Percentiles rank a stretch among this genome's conserved stretches.
Evolutionary conservation across 176 grass and related monocot species (phyloP).

Genomic region (Pontederia paniculata): DNA sequence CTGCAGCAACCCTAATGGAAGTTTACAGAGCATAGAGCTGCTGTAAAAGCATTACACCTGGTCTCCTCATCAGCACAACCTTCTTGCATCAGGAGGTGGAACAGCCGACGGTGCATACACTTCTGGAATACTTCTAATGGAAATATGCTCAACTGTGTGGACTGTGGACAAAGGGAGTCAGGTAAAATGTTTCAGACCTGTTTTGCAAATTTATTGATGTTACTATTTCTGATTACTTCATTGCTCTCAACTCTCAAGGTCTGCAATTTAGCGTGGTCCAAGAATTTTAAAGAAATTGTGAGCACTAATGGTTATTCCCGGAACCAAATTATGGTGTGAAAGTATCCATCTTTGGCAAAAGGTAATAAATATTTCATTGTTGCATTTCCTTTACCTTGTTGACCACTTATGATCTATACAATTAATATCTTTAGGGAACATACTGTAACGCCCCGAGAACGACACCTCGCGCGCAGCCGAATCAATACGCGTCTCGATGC

Average conservation of each 20-base stretch:
- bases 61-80: conserved; percentile 89
- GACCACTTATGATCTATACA: too few species aligned
- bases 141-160: conserved; percentile 69
- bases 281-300: conserved; percentile 87
- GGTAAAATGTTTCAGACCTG: conserved; percentile 30
- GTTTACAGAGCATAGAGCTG: conserved; percentile 85
- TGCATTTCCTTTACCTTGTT: neutral
- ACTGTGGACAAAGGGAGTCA: conserved; percentile 97
- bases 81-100: conserved; percentile 92
- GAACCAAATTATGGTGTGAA: conserved; percentile 99
- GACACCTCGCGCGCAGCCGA: too few species aligned
- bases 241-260: conserved; percentile 55
- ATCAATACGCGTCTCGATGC: too few species aligned
- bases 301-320: conserved; percentile 96
- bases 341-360: conserved; percentile 90
- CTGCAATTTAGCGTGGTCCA: conserved; percentile 94
- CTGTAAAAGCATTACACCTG: conserved; percentile 90
- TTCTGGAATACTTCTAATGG: conserved; percentile 96
- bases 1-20: conserved; percentile 60
- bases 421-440: too few species aligned
- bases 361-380: conserved; percentile 32
- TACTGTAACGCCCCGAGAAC: too few species aligned
- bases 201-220: neutral
- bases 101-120: conserved; percentile 85
- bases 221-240: neutral